Evolutionary conservation across 257 asterid species (phyloP).

Genomic region (Mitragyna speciosa): DNA sequence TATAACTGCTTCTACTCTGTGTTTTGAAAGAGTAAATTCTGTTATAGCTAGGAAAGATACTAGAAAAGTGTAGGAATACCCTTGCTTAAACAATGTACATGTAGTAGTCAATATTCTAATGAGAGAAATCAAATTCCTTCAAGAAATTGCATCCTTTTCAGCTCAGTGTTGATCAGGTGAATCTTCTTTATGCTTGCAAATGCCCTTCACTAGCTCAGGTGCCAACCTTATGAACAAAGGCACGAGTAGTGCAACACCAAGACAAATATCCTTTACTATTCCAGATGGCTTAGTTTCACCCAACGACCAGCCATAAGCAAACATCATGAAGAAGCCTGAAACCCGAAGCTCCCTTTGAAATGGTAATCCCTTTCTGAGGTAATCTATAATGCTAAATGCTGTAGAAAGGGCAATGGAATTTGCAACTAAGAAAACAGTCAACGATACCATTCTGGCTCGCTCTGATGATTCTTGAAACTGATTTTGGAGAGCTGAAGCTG

Average conservation of each 20-base stretch:
- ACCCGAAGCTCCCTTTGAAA: constrained; percentile 28
- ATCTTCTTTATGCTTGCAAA: not conserved
- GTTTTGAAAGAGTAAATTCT: too few species aligned
- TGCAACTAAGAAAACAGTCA: constrained; percentile 16
- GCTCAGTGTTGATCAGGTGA: not conserved
- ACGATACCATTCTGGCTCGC: not conserved
- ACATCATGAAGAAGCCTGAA: constrained; percentile 13
- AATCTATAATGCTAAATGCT: constrained; percentile 12
- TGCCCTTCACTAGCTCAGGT: not conserved
- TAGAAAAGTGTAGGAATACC: too few species aligned
- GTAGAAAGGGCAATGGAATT: constrained; percentile 25
- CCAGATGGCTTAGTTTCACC: constrained; percentile 19
- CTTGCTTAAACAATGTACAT: too few species aligned
- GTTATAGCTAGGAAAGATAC: too few species aligned
- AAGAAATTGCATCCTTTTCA: too few species aligned
- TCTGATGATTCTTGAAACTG: not conserved
- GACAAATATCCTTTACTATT: not conserved
- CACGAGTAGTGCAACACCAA: not conserved
- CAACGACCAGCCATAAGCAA: constrained; percentile 23
- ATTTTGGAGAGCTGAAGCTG: not conserved
- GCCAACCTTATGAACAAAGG: constrained; percentile 17
- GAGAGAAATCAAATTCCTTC: too few species aligned
- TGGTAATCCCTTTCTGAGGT: constrained; percentile 21
- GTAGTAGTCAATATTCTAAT: too few species aligned
- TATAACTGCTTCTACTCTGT: too few species aligned